Evolutionary conservation across 331 rosid species (phyloP).

Genomic region (Arachis monticola): DNA sequence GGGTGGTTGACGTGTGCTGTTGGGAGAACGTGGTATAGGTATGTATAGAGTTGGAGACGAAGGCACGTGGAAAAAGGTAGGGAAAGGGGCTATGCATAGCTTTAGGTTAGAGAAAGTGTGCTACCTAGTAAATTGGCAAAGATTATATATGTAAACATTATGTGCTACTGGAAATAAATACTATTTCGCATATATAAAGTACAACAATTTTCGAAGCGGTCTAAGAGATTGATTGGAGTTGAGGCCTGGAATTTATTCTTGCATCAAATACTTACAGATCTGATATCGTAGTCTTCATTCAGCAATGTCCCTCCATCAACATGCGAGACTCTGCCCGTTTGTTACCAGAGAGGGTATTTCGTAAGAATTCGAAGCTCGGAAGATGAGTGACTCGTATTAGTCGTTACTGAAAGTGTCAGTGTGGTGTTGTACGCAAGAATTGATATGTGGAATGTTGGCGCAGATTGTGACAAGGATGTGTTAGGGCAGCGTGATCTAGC

Average conservation of each 20-base stretch:
- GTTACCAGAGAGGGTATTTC: conserved; percentile 92
- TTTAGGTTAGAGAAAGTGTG: neutral
- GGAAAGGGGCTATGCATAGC: neutral
- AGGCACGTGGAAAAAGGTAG: neutral
- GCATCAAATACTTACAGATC: conserved; percentile 75
- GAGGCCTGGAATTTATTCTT: conserved; percentile 26
- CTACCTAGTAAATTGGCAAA: neutral
- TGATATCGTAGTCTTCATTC: conserved; percentile 86
- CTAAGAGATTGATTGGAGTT: conserved; percentile 15
- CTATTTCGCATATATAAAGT: conserved; percentile 15
- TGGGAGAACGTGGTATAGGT: too few relatives aligned
- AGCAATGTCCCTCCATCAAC: conserved; percentile 86
- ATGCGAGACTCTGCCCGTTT: conserved; percentile 75
- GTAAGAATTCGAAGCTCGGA: conserved; percentile 42
- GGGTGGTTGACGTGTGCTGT: too few relatives aligned
- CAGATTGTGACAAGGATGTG: too few relatives aligned
- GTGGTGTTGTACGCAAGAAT: too few relatives aligned
- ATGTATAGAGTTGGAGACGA: too few relatives aligned
- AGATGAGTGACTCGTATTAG: neutral
- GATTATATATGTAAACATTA: neutral
- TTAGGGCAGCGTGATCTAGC: too few relatives aligned
- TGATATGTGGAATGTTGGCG: too few relatives aligned
- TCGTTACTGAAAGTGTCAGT: too few relatives aligned
- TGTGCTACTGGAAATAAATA: neutral
- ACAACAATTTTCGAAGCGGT: conserved; percentile 7